Base-by-base conservation (phyloP, 495 filamentous ascomycete genomes). In the Penicillium daleae region DNA sequence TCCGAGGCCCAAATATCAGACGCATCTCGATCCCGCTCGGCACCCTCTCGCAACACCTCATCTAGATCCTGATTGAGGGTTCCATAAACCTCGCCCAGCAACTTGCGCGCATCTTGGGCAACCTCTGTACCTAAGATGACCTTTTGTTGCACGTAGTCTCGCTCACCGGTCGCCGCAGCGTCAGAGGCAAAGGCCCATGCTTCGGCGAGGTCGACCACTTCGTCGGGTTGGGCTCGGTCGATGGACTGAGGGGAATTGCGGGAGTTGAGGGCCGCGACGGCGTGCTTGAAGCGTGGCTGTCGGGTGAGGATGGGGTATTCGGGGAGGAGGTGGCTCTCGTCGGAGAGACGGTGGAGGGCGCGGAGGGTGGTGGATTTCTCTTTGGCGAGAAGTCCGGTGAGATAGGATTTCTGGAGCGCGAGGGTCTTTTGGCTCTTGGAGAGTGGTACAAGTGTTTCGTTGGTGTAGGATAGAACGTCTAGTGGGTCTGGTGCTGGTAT, bases 311-410 rank as follows among this genome's bases (percentile, higher is more conserved):
- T 70, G 1, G 88, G 86, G 57, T 89, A 86, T 40, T 82, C 79
- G 0, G 85, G 86, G 2, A 91, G 81, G 5, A 92, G 78, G 57
- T 90, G 87, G 65, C 87, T 90, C 63, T 92, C 89, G 35, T 91
- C 86, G 13, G 80, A 79, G 1, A 91, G 73, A 33, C 86, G 87
- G 52, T 85, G 82, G 12, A 91, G 74, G 0, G 74, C 70, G 57
- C 86, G 83, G 40, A 81, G 77, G 9, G 82, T 81, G 2, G 86
- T 86, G 21, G 81, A 80, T 55, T 86, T 81, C 58, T 90, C 86
- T 64, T 84, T 87, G 3, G 80, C 70, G 17, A 92, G 76, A 29
- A 82, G 69, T 10, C 76, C 79, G 37, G 84, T 80, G 48, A 91
- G 66, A 66, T 90, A 86, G 6, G 85, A 82, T 51, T 87, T 89